Base-by-base conservation (phyloP, 2,329 filamentous ascomycete genomes). In the Hymenoscyphus repandus region DNA sequence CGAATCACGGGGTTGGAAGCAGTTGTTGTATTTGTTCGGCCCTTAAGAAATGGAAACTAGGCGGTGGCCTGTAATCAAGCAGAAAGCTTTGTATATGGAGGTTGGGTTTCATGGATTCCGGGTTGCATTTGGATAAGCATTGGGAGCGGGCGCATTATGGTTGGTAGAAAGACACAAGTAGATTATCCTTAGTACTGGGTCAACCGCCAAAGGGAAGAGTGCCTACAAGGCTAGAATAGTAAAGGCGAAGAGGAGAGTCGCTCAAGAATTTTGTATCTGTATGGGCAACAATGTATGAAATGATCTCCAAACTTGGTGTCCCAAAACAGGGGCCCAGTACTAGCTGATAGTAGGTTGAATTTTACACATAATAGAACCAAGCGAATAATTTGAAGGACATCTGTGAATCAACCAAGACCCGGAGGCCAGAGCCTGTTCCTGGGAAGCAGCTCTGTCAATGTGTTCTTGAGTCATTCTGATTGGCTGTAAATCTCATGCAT, bases 11-110 rank as follows among this genome's bases (percentile, higher is more conserved):
- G 31, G n/a, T 46, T 18, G 12, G 13, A 45, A 18, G 13, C 32
- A 27, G 30, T 20, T 15, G 20, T 33, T 48, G 45, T 48, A 47
- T 17, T 48, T 48, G 31, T 36, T 45, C 42, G 17, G 32, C 20
- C 33, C 13, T 38, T 42, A 20, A 13, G 40, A 39, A 20, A 18
- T 40, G 20, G 40, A 36, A 27, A 30, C 31, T 30, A n/a, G n/a
- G 32, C 27, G 9, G 27, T 22, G 5, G 17, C 22, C 15, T 10
- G 13, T 15, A 11, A 42, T 10, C 45, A 58, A 55, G 56, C 54
- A 58, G 48, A 57, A 55, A 32, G 60, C 57, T 60, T 62, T 64
- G 62, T 63, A 64, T 58, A 62, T 59, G 56, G 57, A 46, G 50
- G 42, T 39, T 51, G 17, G 44, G 49, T 46, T 42, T 49, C 43